phyloP scores from a whole-genome alignment of 495 filamentous ascomycete genomes.

The Achaetomiella virescens region DNA sequence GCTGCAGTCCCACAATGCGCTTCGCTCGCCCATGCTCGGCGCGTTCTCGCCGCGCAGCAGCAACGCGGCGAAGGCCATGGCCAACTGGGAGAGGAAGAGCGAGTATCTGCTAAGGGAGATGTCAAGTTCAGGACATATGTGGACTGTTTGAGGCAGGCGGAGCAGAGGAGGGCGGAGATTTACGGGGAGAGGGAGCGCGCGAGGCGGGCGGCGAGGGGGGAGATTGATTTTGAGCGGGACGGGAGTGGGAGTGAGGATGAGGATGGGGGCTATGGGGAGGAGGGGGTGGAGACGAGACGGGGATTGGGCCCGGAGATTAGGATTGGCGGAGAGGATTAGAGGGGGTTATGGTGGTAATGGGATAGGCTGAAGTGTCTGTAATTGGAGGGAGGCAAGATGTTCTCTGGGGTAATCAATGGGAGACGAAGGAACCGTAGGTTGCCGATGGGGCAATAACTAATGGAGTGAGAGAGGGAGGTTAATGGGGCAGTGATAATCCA shows the following conservation, averaged over 20 bases:
- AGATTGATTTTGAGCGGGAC: too few species aligned
- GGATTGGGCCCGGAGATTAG: too few species aligned
- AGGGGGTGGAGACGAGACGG: not conserved
- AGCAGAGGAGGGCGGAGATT: constrained; percentile 37
- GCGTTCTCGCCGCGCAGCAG: constrained; percentile 84
- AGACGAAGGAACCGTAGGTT: too few species aligned
- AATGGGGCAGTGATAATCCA: too few species aligned
- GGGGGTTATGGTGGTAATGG: too few species aligned
- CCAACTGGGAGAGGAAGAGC: constrained; percentile 95
- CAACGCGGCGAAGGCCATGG: constrained; percentile 74
- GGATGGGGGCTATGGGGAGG: constrained; percentile 5
- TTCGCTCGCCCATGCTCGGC: constrained; percentile 75
- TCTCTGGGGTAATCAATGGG: too few species aligned
- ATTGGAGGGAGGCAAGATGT: too few species aligned
- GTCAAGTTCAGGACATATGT: constrained; percentile 95
- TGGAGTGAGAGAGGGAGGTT: too few species aligned
- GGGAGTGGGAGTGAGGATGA: constrained; percentile 22
- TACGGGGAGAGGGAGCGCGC: constrained; percentile 44
- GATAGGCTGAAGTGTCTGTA: too few species aligned
- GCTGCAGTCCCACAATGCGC: constrained; percentile 76
- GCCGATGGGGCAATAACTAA: too few species aligned
- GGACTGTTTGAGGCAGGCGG: constrained; percentile 58
- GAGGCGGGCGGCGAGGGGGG: constrained; percentile 32
- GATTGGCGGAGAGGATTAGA: too few species aligned
- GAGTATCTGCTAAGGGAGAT: constrained; percentile 89